Evolutionary conservation across 768 basidiomycete species (phyloP).

Genomic region (Calocybe cyanea): DNA sequence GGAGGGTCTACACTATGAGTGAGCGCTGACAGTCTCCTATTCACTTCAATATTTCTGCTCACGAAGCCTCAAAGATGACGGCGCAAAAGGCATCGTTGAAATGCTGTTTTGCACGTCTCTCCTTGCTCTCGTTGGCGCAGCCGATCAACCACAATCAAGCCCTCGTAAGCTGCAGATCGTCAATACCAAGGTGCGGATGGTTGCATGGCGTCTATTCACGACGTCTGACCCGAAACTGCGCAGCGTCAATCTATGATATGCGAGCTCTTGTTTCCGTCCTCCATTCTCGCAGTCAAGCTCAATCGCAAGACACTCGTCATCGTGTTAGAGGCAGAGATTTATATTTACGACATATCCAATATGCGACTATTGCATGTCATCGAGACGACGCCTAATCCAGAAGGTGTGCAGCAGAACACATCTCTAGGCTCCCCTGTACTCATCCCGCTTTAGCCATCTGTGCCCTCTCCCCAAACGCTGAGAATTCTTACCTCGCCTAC

Average conservation of each 20-base stretch:
- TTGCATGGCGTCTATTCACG: neutral
- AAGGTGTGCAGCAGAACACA: conserved; percentile 51
- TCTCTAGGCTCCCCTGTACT: conserved; percentile 1
- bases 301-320: conserved; percentile 97
- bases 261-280: conserved; percentile 95
- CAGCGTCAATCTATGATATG: conserved; percentile 98
- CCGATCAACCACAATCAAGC: conserved; percentile 86
- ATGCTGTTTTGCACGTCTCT: conserved; percentile 99
- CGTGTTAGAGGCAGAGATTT: conserved; percentile 95
- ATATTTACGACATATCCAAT: conserved; percentile 98
- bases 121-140: conserved; percentile 94
- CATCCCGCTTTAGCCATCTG: conserved; percentile 68
- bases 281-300: conserved; percentile 95
- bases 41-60: no score
- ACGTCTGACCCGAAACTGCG: neutral
- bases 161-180: conserved; percentile 96
- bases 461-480: conserved; percentile 90
- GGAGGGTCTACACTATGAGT: conserved; percentile 94
- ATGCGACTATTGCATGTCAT: conserved; percentile 98
- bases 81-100: conserved; percentile 93
- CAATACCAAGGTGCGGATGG: conserved; percentile 80
- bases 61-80: no score
- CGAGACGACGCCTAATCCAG: conserved; percentile 93
- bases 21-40: no score
- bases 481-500: conserved; percentile 93